Conservation (phyloP, 1,284 basidiomycete species). For the Waitea zeae region DNA sequence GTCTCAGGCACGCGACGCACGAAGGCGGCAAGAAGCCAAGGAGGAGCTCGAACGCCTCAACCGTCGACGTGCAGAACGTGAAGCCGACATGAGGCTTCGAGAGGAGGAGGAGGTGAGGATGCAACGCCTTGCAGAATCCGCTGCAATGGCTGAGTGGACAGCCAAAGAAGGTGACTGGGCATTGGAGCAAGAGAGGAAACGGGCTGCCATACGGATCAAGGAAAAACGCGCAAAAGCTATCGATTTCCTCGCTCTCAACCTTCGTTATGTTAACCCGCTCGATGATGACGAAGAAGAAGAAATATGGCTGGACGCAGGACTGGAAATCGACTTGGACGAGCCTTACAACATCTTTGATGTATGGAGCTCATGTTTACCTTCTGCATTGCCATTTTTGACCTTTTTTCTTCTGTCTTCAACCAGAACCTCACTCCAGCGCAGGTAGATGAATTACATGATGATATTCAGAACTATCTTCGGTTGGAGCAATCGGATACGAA, state of each 20-base stretch:
- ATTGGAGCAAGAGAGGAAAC: constrained; percentile 80
- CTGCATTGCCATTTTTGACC: not conserved
- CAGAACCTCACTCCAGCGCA: constrained; percentile 80
- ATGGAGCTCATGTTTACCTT: constrained; percentile 16
- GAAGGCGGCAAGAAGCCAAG: constrained; percentile 78
- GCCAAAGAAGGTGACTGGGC: constrained; percentile 96
- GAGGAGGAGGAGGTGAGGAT: constrained; percentile 88
- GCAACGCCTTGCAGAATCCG: constrained; percentile 82
- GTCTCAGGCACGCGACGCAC: constrained; percentile 63
- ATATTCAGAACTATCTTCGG: constrained; percentile 84
- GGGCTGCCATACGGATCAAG: constrained; percentile 87
- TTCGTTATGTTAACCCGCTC: constrained; percentile 69
- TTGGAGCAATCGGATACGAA: constrained; percentile 78
- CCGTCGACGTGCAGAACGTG: constrained; percentile 78
- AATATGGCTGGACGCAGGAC: constrained; percentile 60
- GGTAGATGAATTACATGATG: constrained; percentile 84
- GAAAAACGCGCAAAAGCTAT: constrained; percentile 94
- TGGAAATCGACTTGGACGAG: constrained; percentile 97
- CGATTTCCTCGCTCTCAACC: constrained; percentile 86
- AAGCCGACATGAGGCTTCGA: constrained; percentile 71
- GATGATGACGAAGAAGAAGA: constrained; percentile 52
- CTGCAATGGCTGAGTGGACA: constrained; percentile 96
- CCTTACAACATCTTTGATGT: constrained; percentile 95
- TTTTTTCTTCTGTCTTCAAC: too few relatives aligned
- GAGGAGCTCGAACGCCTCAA: constrained; percentile 92